Conservation (phyloP, 352 stramenopile species). For the Globisporangium takayamanum region DNA sequence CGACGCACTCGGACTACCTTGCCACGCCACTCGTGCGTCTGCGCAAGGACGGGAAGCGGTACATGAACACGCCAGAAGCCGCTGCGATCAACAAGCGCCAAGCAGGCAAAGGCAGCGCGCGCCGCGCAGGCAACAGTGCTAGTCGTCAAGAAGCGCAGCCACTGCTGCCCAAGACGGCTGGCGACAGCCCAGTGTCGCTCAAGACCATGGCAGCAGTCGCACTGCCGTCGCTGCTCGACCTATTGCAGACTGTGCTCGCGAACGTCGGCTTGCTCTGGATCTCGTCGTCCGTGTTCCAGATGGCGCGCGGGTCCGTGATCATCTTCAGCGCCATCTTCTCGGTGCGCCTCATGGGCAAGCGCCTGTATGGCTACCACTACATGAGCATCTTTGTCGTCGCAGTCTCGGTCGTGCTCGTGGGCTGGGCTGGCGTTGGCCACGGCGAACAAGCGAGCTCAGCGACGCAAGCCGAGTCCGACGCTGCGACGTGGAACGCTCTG, state of each 20-base stretch:
- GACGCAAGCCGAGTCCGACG: conserved; percentile 8
- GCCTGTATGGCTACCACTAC: conserved; percentile 81
- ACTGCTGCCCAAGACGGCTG: background rate
- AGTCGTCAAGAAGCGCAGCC: conserved; percentile 7
- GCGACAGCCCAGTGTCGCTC: conserved; percentile 16
- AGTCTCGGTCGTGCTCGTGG: conserved; percentile 60
- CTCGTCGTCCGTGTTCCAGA: conserved; percentile 88
- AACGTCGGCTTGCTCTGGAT: conserved; percentile 87
- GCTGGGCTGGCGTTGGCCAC: conserved; percentile 56
- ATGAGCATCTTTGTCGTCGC: conserved; percentile 74
- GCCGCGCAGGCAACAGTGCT: background rate
- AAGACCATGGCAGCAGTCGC: conserved; percentile 55
- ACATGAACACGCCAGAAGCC: conserved; percentile 46
- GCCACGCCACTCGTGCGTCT: conserved; percentile 60
- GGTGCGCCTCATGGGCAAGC: conserved; percentile 78
- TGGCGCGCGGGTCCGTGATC: conserved; percentile 87
- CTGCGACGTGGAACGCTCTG: conserved; percentile 43
- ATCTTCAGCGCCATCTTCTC: conserved; percentile 88
- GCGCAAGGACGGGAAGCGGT: conserved; percentile 55
- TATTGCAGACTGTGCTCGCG: conserved; percentile 81
- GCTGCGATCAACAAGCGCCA: conserved; percentile 39
- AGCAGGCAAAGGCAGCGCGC: conserved; percentile 1
- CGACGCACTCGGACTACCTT: conserved; percentile 50
- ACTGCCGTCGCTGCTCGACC: conserved; percentile 68
- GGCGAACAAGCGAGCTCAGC: conserved; percentile 1